Evolutionary conservation across 768 basidiomycete genomes (phyloP), one percentile per base, ranked within the genome.

Genomic region (Leccinellum luteum): DNA sequence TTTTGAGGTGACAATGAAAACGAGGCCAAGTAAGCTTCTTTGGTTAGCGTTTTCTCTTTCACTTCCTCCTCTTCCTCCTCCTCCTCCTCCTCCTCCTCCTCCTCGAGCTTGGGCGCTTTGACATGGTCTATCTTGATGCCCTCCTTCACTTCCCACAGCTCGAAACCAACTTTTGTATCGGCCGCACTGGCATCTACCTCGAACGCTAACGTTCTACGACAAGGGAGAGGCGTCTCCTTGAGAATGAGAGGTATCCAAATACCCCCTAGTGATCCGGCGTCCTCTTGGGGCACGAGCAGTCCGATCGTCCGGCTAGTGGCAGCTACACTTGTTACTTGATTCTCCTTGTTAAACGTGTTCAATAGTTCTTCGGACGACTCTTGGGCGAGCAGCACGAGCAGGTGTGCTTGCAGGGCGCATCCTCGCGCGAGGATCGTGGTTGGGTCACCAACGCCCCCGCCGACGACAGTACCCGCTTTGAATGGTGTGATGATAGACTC

Each of bases 71-170:
- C 87, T 1, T 82, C 83, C 12, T 85, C 85, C 15, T 25, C 83
- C 12, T 85, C 85, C 15, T 25, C 50, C 4, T 51, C 50, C 81
- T 3, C 76, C 3, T 79, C 80, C 10, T 77, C 76, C 15, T 73
- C 67, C 23, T 81, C 80, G 8, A 73, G 60, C 60, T 79, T 79
- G 5, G 78, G 75, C 3, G 76, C 76, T 51, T 75, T 76, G 23
- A 82, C 74, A 65, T 81, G 85, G 63, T 89, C 87, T 19, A 86
- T 68, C 56, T 82, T 81, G 59, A 90, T 77, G 2, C 80, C 80
- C 65, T 91, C 90, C 52, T 79, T 79, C 17, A 85, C 84, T 68
- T 93, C 90, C 88, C 89, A 90, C 27, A 92, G 73, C 70, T 93
- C 91, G 52, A 87, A 79, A 13, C 81, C 85, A 44, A 90, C 74